Percentiles rank a stretch among this genome's conserved stretches.
phyloP scores from a whole-genome alignment of 805 yeast species.

The Starmerella potacharoeniae region DNA sequence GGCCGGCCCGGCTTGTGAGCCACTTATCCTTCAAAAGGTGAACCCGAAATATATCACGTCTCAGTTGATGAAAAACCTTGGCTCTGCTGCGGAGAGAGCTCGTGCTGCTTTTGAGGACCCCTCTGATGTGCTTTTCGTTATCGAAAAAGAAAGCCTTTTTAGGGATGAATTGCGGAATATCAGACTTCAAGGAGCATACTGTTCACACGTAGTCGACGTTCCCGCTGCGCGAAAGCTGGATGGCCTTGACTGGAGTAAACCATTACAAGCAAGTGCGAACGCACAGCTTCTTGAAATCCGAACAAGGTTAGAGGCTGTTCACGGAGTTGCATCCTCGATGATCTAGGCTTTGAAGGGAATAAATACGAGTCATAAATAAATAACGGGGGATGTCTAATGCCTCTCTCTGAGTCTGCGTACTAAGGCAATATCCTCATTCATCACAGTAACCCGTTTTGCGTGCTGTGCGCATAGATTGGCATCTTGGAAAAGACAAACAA shows the following conservation, averaged over 20 bases:
- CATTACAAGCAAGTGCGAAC: slow-evolving; percentile 6
- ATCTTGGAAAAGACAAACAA: slow-evolving; percentile 92
- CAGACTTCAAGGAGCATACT: slow-evolving; percentile 6
- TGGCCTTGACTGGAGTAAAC: slow-evolving; percentile 7
- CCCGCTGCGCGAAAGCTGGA: not conserved
- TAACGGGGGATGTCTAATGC: slow-evolving; percentile 27
- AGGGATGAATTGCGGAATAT: slow-evolving; percentile 36
- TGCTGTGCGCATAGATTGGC: slow-evolving; percentile 97
- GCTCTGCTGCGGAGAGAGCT: slow-evolving; percentile 19
- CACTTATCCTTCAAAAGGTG: slow-evolving; percentile 4
- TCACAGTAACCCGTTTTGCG: slow-evolving; percentile 98
- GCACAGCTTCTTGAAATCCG: slow-evolving; percentile 2
- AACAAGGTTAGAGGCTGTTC: not conserved
- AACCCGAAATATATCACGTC: slow-evolving; percentile 4
- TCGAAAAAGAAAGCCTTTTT: slow-evolving; percentile 59
- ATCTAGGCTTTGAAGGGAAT: not conserved
- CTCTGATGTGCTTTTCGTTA: slow-evolving; percentile 43
- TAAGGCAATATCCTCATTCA: slow-evolving; percentile 94
- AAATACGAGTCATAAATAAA: not conserved
- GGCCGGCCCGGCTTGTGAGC: slow-evolving; percentile 17
- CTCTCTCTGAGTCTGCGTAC: slow-evolving; percentile 93
- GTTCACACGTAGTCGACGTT: not conserved
- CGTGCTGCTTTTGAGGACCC: slow-evolving; percentile 15
- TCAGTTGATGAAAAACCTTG: slow-evolving; percentile 8
- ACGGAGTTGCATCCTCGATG: not conserved